Base-by-base conservation (phyloP, 306 rosid species). In the Malus sylvestris region DNA sequence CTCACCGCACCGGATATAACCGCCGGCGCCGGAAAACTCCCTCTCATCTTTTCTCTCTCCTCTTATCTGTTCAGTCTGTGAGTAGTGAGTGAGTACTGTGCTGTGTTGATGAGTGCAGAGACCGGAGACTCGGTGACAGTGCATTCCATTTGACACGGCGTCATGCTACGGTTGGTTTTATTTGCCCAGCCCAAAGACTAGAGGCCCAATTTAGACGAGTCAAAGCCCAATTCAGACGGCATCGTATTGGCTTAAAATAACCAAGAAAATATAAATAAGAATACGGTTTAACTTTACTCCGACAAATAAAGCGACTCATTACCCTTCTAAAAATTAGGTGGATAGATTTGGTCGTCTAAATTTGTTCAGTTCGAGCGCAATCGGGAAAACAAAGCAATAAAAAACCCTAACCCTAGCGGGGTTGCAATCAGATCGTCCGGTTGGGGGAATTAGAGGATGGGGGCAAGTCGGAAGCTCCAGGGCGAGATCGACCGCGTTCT, bases 401-500 rank as follows among this genome's bases (percentile, higher is more conserved):
- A 73, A 40, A 73, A 40, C 68, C 77, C 77, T 40, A 59, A 42
- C 77, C 68, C 42, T 59, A 42, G 68, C 16, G 67, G 38, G 14
- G 42, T 4, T 15, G 67, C 58, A 62, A 44, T 61, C 57, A 3
- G 33, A 25, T 74, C 20, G 19, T 33, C n/a, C 49, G 29, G 62
- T 45, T 73, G 29, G 61, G 61, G 51, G 60, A 44, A 19, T 30
- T 11, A 62, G 40, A 62, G 61, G 70, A 95, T 95, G 98, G 98
- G 97, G 38, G 98, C 98, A 66, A 95, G 98, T 83, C 92, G 98
- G 74, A 95, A 95, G 83, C 98, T 95, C 69, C 98, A 95, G 87
- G 98, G 98, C 9, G 98, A 95, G 87, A 95, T 95, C 45, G 98
- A 95, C 89, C 93, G 98, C 4, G 98, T 95, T 85, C 93, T 95